These are phyloP conservation scores for Lycium ferocissimum DNA, from an alignment of 257 asterid species.

Conservation along the genomic window DNA sequence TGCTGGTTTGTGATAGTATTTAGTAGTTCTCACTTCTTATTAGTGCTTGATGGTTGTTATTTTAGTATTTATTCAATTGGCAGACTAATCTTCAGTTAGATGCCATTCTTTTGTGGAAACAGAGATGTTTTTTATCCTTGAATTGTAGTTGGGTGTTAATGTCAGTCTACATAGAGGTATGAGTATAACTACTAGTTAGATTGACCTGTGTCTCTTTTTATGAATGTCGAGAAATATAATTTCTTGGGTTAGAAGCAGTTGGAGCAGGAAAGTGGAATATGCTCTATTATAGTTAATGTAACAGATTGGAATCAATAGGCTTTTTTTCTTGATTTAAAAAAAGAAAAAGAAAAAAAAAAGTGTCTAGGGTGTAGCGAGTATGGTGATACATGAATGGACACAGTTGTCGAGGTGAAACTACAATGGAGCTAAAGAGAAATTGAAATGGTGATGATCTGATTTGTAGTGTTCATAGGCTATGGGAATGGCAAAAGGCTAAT, in stretches of 20 bases:
- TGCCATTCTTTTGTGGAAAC: slow-evolving; percentile 11
- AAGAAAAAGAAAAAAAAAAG: neutral
- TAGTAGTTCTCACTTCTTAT: neutral
- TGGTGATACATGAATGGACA: neutral
- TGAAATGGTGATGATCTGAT: slow-evolving; percentile 8
- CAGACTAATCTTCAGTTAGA: neutral
- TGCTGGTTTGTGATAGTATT: neutral
- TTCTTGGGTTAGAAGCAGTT: neutral
- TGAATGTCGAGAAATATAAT: neutral
- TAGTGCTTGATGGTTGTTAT: neutral
- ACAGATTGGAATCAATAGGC: neutral
- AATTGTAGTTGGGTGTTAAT: neutral
- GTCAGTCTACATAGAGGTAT: neutral
- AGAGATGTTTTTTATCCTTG: neutral
- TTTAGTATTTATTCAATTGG: neutral
- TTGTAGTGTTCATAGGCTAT: slow-evolving; percentile 3
- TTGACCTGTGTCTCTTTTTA: neutral
- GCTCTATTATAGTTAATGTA: neutral
- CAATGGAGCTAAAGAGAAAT: neutral
- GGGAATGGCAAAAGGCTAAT: neutral
- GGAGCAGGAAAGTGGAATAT: slow-evolving; percentile 14
- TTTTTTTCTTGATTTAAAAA: neutral
- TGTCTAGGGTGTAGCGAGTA: neutral
- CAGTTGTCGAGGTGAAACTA: neutral
- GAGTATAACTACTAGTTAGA: neutral